Evolutionary conservation across 495 filamentous ascomycete genomes (phyloP).

Genomic region (Parachaetomium inaequale): DNA sequence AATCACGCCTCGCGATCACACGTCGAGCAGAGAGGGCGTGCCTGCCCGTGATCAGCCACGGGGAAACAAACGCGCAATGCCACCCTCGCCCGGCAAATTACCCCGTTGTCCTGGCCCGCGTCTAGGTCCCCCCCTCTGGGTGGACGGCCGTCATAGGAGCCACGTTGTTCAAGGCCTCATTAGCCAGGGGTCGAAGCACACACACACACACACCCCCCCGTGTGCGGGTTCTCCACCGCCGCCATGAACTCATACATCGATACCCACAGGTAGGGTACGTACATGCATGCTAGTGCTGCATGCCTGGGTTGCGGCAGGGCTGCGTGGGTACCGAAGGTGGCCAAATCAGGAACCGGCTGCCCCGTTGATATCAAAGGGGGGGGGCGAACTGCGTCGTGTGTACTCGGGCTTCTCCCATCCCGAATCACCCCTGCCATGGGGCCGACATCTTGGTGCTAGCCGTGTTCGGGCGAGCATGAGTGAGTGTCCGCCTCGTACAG

Average conservation of each 20-base stretch:
- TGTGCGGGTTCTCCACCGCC: slow-evolving; percentile 30
- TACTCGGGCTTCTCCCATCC: slow-evolving; percentile 6
- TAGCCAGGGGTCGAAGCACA: slow-evolving; percentile 21
- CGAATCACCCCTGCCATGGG: slow-evolving; percentile 22
- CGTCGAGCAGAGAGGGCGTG: slow-evolving; percentile 20
- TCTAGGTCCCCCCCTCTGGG: slow-evolving; percentile 17
- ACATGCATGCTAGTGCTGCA: background rate
- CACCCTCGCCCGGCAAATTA: slow-evolving; percentile 35
- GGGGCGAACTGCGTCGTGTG: slow-evolving; percentile 12
- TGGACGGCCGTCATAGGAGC: slow-evolving; percentile 37
- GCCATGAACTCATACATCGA: slow-evolving; percentile 24
- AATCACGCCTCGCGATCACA: slow-evolving; percentile 30
- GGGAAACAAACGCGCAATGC: slow-evolving; percentile 18
- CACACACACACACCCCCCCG: slow-evolving; percentile 10
- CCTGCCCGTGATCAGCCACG: slow-evolving; percentile 1
- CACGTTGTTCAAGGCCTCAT: slow-evolving; percentile 38
- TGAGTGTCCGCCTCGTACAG: background rate
- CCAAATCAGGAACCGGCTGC: slow-evolving; percentile 21
- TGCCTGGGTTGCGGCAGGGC: background rate
- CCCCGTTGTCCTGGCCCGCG: slow-evolving; percentile 31
- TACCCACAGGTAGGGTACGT: background rate
- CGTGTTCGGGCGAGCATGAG: no score
- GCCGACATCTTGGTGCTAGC: slow-evolving; percentile 10
- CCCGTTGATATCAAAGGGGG: slow-evolving; percentile 21
- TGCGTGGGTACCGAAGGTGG: slow-evolving; percentile 17